These are phyloP conservation scores for Talaromyces liani DNA, from an alignment of 495 filamentous ascomycete species.

Conservation along the genomic window DNA sequence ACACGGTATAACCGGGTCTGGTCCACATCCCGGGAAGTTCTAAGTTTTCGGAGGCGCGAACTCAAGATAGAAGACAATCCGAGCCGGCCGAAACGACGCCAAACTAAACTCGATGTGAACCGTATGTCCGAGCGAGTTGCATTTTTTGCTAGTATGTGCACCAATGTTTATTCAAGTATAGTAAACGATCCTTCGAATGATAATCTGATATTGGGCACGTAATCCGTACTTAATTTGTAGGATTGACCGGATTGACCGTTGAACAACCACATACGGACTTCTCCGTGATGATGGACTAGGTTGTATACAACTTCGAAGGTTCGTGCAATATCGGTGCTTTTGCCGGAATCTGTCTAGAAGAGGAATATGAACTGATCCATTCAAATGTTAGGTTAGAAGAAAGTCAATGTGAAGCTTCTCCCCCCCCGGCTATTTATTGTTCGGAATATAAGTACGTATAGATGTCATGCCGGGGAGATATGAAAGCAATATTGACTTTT, in stretches of 20 bases:
- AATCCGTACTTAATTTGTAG: not conserved
- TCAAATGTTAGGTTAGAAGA: not conserved
- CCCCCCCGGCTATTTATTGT: not conserved
- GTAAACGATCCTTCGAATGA: not conserved
- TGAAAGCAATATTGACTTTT: too few species aligned
- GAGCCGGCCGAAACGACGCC: not conserved
- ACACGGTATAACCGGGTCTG: not conserved
- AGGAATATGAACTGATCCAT: not conserved
- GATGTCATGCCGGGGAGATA: too few species aligned
- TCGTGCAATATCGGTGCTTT: not conserved
- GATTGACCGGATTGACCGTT: not conserved
- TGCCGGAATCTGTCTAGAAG: not conserved
- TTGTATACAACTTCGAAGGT: not conserved
- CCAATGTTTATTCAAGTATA: not conserved
- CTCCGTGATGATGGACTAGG: not conserved
- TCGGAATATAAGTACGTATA: not conserved
- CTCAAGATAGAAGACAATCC: not conserved
- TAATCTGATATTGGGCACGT: not conserved
- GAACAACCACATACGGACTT: not conserved
- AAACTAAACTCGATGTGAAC: not conserved
- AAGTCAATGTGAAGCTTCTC: not conserved
- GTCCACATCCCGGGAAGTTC: not conserved
- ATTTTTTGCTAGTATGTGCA: not conserved
- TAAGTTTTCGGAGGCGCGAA: not conserved
- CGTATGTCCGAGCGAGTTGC: not conserved